Percentiles rank a stretch among this genome's conserved stretches.
phyloP scores from a whole-genome alignment of 164 flowering plant genomes.

The Echeveria elegans region DNA sequence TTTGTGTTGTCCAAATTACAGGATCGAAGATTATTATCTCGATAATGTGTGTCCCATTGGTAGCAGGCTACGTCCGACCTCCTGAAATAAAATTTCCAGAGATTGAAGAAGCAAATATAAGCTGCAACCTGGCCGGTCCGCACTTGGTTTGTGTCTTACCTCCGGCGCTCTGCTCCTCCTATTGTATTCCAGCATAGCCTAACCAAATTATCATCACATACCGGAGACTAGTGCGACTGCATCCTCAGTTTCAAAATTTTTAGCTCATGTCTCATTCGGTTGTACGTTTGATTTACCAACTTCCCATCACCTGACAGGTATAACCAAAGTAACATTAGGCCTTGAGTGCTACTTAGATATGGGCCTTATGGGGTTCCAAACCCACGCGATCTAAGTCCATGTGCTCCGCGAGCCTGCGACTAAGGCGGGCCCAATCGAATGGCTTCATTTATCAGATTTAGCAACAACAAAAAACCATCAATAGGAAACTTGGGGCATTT shows the following conservation, averaged over 20 bases:
- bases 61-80: conserved; percentile 89
- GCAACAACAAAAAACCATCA: too few species aligned
- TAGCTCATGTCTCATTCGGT: not conserved
- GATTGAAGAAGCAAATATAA: conserved; percentile 60
- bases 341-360: too few species aligned
- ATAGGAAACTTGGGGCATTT: too few species aligned
- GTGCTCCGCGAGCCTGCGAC: too few species aligned
- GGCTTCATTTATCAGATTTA: too few species aligned
- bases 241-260: not conserved
- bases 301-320: too few species aligned
- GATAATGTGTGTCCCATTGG: conserved; percentile 70
- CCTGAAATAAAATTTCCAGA: conserved; percentile 75
- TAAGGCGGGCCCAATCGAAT: too few species aligned
- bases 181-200: conserved; percentile 48
- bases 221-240: not conserved
- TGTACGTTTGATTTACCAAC: too few species aligned
- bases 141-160: conserved; percentile 91
- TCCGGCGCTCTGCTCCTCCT: conserved; percentile 86
- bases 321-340: too few species aligned
- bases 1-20: conserved; percentile 25
- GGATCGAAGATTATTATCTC: conserved; percentile 82
- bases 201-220: not conserved
- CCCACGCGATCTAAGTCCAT: too few species aligned
- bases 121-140: conserved; percentile 88
- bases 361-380: too few species aligned